Base-by-base conservation (phyloP, 371 early-diverging fungal genomes). In the Smittium culicis region DNA sequence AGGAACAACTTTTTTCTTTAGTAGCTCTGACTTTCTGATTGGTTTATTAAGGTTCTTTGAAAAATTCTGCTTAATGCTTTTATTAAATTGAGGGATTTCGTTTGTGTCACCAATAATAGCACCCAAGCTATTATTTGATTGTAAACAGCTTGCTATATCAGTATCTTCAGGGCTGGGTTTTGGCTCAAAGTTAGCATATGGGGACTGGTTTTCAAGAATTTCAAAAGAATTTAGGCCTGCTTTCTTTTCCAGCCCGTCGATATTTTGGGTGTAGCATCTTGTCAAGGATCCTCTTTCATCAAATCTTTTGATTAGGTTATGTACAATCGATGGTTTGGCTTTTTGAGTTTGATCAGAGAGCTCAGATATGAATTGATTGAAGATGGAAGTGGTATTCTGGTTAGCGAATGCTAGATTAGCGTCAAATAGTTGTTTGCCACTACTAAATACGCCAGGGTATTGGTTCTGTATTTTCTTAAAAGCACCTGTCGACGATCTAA, bases 201-300 rank as follows among this genome's bases (percentile, higher is more conserved):
- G n/a, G n/a, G n/a, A n/a, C 20, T 80, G 16, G 73, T 72, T 30
- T 61, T 71, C 66, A 56, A 66, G 35, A 62, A 72, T 70, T 32
- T 66, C 58, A 45, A 65, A 65, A 20, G 72, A 56, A 81, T 73
- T 29, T 3, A 78, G 74, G 17, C 78, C 78, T 1, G 78, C 74
- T 31, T 76, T 77, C 55, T 68, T 83, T 74, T 98, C 97, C n/a
- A 98, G 77, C 64, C 92, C 88, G 71, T 98, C 98, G 70, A 98
- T 96, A 77, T 98, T 98, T 78, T 98, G 98, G 60, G 97, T 96
- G 71, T 98, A 98, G 76, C 92, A 93, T 25, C 98, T 81, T 25
- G 88, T 71, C 35, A 94, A 75, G 67, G 85, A 83, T 35, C 89
- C 88, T 27, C 80, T 78, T 28, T 86, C 83, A 33, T 86, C 81